These are phyloP conservation scores for Lipomyces mesembrius DNA, from an alignment of 805 yeast species.

Conservation along the genomic window DNA sequence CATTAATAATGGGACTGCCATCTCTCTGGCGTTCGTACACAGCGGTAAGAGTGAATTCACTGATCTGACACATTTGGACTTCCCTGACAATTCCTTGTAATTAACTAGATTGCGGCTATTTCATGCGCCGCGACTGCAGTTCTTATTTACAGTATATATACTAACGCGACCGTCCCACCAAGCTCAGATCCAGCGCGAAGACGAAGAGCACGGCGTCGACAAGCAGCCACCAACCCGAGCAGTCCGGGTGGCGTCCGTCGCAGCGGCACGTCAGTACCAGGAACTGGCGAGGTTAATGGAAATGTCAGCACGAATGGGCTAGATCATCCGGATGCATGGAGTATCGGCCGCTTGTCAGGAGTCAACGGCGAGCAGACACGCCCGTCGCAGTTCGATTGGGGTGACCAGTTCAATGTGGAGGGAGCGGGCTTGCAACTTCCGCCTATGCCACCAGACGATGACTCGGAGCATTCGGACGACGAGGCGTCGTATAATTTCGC, in stretches of 20 bases:
- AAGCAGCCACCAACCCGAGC: not conserved
- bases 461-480: not conserved
- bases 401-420: slow-evolving; percentile 7
- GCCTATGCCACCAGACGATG: slow-evolving; percentile 1
- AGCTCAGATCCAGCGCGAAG: not conserved
- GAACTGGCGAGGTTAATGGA: not conserved
- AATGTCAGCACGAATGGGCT: not conserved
- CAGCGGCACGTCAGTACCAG: not conserved
- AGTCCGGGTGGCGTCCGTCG: not conserved
- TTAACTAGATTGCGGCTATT: slow-evolving; percentile 9
- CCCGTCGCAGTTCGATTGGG: slow-evolving; percentile 13
- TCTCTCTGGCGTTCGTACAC: slow-evolving; percentile 2
- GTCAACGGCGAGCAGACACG: not conserved
- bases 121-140: slow-evolving; percentile 13
- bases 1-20: not conserved
- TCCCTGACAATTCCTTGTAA: not conserved
- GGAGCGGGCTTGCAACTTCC: not conserved
- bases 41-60: not conserved
- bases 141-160: not conserved
- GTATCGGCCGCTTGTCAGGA: not conserved
- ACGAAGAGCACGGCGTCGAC: slow-evolving; percentile 3
- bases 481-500: not conserved
- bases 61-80: not conserved
- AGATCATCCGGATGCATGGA: slow-evolving; percentile 1
- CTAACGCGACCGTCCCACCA: not conserved